phyloP scores from a whole-genome alignment of 1,284 basidiomycete species.

The Rhodotorula sp. region DNA sequence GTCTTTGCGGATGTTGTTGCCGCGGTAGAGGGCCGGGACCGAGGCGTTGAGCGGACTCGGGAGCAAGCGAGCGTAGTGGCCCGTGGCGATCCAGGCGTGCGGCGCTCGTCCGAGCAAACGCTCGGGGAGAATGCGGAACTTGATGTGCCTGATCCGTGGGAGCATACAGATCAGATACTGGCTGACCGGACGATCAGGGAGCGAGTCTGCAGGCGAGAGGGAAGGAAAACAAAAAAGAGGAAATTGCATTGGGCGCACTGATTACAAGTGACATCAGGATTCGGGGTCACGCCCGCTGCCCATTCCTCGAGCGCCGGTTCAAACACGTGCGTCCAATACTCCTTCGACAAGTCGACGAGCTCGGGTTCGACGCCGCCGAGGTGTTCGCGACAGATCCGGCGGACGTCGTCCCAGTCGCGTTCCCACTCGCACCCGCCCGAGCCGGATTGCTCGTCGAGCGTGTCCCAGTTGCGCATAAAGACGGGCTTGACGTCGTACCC shows the following conservation, averaged over 20 bases:
- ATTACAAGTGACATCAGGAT: conserved; percentile 94
- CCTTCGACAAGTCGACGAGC: conserved; percentile 73
- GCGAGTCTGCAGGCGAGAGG: too few species aligned
- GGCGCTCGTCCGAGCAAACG: conserved; percentile 52
- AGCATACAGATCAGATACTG: not conserved
- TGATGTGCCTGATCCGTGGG: conserved; percentile 62
- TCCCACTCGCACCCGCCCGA: conserved; percentile 85
- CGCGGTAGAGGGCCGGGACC: conserved; percentile 65
- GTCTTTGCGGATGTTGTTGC: conserved; percentile 72
- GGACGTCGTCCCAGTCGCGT: conserved; percentile 88
- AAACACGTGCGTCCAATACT: conserved; percentile 88
- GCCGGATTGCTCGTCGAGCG: conserved; percentile 50
- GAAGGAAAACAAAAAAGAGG: not conserved
- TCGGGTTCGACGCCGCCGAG: conserved; percentile 26
- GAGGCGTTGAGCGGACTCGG: conserved; percentile 37
- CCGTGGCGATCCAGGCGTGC: conserved; percentile 50
- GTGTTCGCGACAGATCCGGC: conserved; percentile 63
- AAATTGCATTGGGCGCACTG: conserved; percentile 53
- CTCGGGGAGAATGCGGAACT: conserved; percentile 83
- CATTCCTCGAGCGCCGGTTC: conserved; percentile 74
- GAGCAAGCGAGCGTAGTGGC: conserved; percentile 77
- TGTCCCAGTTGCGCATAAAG: conserved; percentile 94
- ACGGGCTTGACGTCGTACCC: conserved; percentile 76
- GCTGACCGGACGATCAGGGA: not conserved
- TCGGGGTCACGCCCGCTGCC: conserved; percentile 77